Base-by-base conservation (phyloP, 257 asterid genomes). In the Henckelia pumila region DNA sequence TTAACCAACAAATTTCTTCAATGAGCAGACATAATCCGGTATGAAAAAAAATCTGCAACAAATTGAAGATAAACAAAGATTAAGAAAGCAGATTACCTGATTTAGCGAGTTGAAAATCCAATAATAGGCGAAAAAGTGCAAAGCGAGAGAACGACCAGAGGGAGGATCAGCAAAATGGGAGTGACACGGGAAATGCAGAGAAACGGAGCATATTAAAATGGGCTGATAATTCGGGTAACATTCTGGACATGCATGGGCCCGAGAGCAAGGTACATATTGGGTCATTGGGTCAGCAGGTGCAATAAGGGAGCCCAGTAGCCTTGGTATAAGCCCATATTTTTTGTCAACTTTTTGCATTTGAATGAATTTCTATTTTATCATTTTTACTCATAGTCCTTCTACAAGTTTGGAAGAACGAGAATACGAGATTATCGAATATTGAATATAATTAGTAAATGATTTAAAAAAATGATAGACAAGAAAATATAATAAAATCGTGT, bases 21-120 rank as follows among this genome's bases (percentile, higher is more conserved):
- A 22, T 70, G 14, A 53, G 61, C 4, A 7, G 1, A 59, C 29
- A 21, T 50, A 68, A 68, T 30, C 71, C 50, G 26, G 58, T 64
- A 65, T 24, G 32, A n/a, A n/a, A 50, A n/a, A 58, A 64, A 44
- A 23, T 28, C 8, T 28, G n/a, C 56, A 49, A 56, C 24, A 23
- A 13, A 8, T 19, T 1, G 7, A 26, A 17, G 33, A 33, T 17
- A 52, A 28, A 28, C 8, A 30, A 10, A 14, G 21, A 44, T 33
- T 20, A 28, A 61, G 10, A 40, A 35, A 49, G 19, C 3, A 21
- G 59, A 33, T 60, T 60, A 66, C 73, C 73, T 56, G 73, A 28
- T 56, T 30, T 14, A 16, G 56, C 69, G 49, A 30, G 37, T n/a
- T n/a, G 67, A 47, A 59, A 61, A 69, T 13, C 4, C 35, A 25